Base-by-base conservation (phyloP, 2,329 filamentous ascomycete species). In the Botrytis fabae region DNA sequence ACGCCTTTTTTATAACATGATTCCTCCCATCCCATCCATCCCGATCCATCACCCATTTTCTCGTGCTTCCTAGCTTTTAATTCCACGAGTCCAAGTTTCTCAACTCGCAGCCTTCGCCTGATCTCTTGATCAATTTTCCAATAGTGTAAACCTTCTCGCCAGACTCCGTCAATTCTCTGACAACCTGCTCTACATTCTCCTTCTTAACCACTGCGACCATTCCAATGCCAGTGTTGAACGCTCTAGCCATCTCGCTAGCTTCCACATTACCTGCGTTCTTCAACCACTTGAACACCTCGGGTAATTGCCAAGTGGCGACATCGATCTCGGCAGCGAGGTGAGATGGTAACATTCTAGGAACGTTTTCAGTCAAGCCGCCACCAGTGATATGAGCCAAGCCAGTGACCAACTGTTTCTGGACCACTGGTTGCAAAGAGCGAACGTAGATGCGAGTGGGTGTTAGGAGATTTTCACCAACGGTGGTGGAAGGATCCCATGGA, bases 361-460 rank as follows among this genome's bases (percentile, higher is more conserved):
- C 92, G 82, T 99, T 99, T 84, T 99, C 96, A 28, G 92, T 86
- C 32, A 99, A 88, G 18, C 96, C 96, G 75, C 96, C 96, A 69
- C 96, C 96, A 0, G 96, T 99, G 84, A 99, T 98, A 84, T 99
- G 96, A 18, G 96, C 93, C 82, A 98, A 92, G 70, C 96, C 96
- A 85, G 97, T 97, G 82, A 98, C 86, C 59, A 94, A 85, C 16
- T 86, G 84, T 76, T 87, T 85, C 65, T 88, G 83, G 35, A 88
- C 83, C 1, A 92, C 88, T 66, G 90, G 87, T 16, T 98, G 88
- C 35, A 97, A 84, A 48, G 92, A 86, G 81, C 92, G 92, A 79
- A 98, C 96, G 83, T 99, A 99, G 81, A 99, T 98, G 77, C 92
- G 89, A 1, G 96, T 99, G 0, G 96, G 96, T 3, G 92, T 94